phyloP scores from a whole-genome alignment of 257 asterid genomes.

The Solanum lycopersicoides region DNA sequence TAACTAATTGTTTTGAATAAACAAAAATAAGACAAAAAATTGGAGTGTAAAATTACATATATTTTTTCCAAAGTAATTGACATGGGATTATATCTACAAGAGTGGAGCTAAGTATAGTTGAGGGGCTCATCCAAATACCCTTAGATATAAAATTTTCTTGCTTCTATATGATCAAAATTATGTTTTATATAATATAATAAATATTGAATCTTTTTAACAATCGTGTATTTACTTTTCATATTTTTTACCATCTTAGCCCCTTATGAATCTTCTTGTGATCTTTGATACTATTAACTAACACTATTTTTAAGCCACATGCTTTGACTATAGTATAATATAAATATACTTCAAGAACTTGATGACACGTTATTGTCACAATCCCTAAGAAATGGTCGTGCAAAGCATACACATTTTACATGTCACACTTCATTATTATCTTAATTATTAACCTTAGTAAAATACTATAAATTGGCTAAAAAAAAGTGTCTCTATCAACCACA shows the following conservation, averaged over 20 bases:
- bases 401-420: neutral
- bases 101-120: neutral
- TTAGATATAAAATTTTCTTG: rapidly evolving
- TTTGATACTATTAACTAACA: neutral
- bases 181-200: rapidly evolving
- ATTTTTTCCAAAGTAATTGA: too few relatives aligned
- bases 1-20: too few relatives aligned
- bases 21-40: too few relatives aligned
- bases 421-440: neutral
- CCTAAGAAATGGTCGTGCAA: neutral
- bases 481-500: neutral
- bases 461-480: neutral
- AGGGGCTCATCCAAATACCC: neutral
- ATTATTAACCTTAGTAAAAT: neutral
- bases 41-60: too few relatives aligned
- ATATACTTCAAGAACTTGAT: neutral
- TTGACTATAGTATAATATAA: neutral
- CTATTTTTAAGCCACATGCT: neutral
- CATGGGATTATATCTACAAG: too few relatives aligned
- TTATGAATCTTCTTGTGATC: neutral
- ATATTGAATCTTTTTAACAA: too few relatives aligned
- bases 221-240: too few relatives aligned
- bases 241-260: neutral
- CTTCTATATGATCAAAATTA: rapidly evolving
- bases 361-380: neutral